Conservation (phyloP, 805 yeast genomes). For the Zygoascus biomembranicola region DNA sequence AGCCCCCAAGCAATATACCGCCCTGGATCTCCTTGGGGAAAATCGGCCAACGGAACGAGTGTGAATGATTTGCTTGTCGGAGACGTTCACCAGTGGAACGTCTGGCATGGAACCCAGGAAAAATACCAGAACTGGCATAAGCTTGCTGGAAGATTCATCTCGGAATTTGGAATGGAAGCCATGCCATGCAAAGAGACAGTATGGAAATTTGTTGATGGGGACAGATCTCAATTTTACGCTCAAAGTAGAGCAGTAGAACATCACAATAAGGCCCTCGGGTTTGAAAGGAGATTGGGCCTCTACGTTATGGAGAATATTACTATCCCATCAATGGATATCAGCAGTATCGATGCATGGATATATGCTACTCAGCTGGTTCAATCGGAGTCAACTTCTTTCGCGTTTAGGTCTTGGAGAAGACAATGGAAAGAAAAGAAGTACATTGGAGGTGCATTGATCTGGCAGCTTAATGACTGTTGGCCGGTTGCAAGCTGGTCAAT, state of each 20-base stretch:
- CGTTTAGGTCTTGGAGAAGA: constrained; percentile 40
- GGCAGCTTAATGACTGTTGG: constrained; percentile 50
- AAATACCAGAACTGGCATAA: constrained; percentile 42
- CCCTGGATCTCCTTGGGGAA: constrained; percentile 43
- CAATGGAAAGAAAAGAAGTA: constrained; percentile 36
- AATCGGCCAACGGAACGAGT: constrained; percentile 19
- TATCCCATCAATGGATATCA: constrained; percentile 27
- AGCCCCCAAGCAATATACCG: constrained; percentile 32
- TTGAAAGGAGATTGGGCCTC: constrained; percentile 37
- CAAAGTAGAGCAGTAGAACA: constrained; percentile 37
- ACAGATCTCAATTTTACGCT: constrained; percentile 34
- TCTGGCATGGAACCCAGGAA: constrained; percentile 47
- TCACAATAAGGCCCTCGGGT: constrained; percentile 44
- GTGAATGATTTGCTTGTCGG: constrained; percentile 36
- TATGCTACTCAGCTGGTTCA: constrained; percentile 48
- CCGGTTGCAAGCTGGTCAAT: constrained; percentile 45
- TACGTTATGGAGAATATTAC: constrained; percentile 40
- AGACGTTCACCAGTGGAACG: constrained; percentile 49
- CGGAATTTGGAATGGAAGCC: constrained; percentile 49
- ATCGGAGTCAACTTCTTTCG: constrained; percentile 40
- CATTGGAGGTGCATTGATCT: constrained; percentile 41
- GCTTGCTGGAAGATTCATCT: constrained; percentile 41
- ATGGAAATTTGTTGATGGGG: constrained; percentile 29
- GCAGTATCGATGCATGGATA: constrained; percentile 35
- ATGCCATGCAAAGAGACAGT: constrained; percentile 35